Evolutionary conservation across 2,329 filamentous ascomycete genomes (phyloP).

Genomic region (Beauveria rudraprayagi): DNA sequence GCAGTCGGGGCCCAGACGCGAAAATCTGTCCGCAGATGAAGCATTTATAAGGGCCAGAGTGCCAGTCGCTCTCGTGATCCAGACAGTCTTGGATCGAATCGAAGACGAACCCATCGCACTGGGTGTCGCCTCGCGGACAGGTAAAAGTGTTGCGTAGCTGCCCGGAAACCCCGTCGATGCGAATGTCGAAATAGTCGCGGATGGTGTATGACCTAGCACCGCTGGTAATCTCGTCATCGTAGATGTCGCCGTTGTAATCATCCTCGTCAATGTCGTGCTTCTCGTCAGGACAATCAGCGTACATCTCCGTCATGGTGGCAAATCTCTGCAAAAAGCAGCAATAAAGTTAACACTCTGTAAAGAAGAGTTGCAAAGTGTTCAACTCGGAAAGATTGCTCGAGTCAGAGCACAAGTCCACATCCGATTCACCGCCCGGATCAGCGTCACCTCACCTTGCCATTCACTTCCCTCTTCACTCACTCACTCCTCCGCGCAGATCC

Average conservation of each 20-base stretch:
- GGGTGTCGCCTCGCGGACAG: background rate
- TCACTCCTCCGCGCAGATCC: background rate
- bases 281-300: no score
- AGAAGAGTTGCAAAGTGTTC: no score
- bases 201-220: background rate
- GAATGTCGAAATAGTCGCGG: background rate
- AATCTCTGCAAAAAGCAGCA: no score
- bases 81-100: background rate
- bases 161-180: background rate
- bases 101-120: constrained; percentile 3
- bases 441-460: background rate
- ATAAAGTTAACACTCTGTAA: no score
- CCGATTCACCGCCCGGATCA: background rate
- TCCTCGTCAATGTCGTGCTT: no score
- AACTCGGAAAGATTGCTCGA: no score
- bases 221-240: no score
- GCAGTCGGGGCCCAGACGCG: background rate
- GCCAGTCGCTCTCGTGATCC: constrained; percentile 3
- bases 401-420: no score
- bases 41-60: constrained; percentile 6
- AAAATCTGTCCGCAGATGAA: background rate
- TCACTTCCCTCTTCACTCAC: background rate
- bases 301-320: no score
- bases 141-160: background rate
- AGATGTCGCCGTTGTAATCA: accelerated